Conservation (phyloP, 1,139 yeast species). For the Magnusiomyces suaveolens region DNA sequence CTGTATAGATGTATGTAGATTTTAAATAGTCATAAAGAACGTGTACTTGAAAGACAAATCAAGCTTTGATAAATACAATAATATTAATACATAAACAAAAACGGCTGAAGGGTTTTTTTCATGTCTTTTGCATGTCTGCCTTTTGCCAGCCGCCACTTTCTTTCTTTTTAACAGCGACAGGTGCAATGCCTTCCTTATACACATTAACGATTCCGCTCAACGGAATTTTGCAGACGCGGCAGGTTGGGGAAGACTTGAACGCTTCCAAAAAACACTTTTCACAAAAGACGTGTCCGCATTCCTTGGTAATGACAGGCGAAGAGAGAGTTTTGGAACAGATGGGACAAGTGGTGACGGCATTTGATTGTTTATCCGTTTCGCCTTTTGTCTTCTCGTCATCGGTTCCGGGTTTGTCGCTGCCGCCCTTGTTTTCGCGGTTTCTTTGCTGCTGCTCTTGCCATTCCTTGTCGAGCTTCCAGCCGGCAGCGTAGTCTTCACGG, state of each 20-base stretch:
- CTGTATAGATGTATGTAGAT: no score
- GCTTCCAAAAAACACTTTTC: conserved; percentile 50
- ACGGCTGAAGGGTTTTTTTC: no score
- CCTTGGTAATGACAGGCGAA: conserved; percentile 47
- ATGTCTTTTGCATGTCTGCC: no score
- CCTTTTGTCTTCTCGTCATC: conserved; percentile 14
- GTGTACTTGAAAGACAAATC: no score
- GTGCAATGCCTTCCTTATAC: not conserved
- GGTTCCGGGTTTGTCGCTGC: conserved; percentile 13
- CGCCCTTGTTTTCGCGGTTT: conserved; percentile 11
- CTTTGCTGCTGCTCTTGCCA: conserved; percentile 45
- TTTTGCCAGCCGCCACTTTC: no score
- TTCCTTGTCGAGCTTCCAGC: conserved; percentile 58
- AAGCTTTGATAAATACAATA: no score
- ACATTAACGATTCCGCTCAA: not conserved
- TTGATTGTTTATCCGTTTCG: conserved; percentile 1
- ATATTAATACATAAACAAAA: no score
- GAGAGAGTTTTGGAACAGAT: conserved; percentile 51
- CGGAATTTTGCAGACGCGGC: conserved; percentile 43
- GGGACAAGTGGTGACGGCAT: conserved; percentile 42
- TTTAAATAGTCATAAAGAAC: no score
- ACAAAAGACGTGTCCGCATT: conserved; percentile 61
- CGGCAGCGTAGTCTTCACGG: conserved; percentile 74
- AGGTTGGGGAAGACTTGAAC: conserved; percentile 40
- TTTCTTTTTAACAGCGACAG: not conserved